Base-by-base conservation (phyloP, 257 asterid genomes). In the Solanum chmielewskii region DNA sequence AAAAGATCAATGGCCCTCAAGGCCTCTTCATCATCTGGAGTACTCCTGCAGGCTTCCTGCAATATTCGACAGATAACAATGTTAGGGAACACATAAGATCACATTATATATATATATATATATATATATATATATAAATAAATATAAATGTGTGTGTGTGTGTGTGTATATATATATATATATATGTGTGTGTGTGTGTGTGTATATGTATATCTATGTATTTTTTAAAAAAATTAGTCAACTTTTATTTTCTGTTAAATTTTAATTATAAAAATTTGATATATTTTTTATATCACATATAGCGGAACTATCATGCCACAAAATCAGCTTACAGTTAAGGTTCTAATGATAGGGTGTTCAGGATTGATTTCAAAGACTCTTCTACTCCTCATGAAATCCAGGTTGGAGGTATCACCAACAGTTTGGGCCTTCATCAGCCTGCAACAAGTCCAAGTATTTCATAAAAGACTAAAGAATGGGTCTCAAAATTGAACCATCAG, bases 391-490 rank as follows among this genome's bases (percentile, higher is more conserved):
- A 97, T 96, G 85, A 93, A 94, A 13, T 96, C 98, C 71, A 97
- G 87, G 92, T 92, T 93, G 37, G 98, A 92, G 35, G 93, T 59
- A 89, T 93, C 98, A 74, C 98, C 98, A 85, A 92, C 90, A 11
- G 96, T 89, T 89, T 97, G 99, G 41, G 99, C 93, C 92, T 96
- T 97, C 99, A 97, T 96, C 90, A 97, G 89, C 95, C 99, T 97
- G 91, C 93, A 92, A 84, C 64, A 39, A 70, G 41, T 68, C 41
- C 90, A 90, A 16, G 85, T n/a, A 82, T 31, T 75, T 83, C 62
- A 75, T 27, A 87, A 85, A 44, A 35, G 42, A 44, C 83, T 77
- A 49, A 52, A 77, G 75, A 71, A 66, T 42, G n/a, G 42, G 20
- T 21, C 83, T 71, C 56, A 59, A 35, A 42, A 71, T 20, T 29